Evolutionary conservation across 2,329 filamentous ascomycete genomes (phyloP).

Genomic region (Sordariomycetes sp.): DNA sequence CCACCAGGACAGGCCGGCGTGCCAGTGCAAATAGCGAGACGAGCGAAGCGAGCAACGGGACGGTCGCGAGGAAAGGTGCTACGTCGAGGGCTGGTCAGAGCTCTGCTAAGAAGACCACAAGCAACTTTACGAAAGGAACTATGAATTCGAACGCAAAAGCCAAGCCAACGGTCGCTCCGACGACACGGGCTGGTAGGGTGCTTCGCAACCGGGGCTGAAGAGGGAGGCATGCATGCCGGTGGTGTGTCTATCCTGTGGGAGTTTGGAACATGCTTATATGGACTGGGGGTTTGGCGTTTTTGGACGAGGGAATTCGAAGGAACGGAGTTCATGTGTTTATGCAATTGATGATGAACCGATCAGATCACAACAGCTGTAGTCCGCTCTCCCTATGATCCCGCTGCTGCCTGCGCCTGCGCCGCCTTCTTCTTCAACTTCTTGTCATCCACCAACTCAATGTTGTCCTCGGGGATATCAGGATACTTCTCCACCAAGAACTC

Average conservation of each 20-base stretch:
- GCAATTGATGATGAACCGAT: too few species aligned
- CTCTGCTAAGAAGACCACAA: slow-evolving; percentile 39
- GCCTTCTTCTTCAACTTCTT: slow-evolving; percentile 69
- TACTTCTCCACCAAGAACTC: slow-evolving; percentile 88
- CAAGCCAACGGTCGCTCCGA: slow-evolving; percentile 32
- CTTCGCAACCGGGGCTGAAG: slow-evolving; percentile 40
- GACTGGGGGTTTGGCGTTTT: not conserved
- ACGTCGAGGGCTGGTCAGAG: slow-evolving; percentile 24
- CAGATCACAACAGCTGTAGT: too few species aligned
- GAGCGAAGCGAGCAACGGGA: slow-evolving; percentile 55
- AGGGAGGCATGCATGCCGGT: not conserved
- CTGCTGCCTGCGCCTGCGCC: slow-evolving; percentile 4
- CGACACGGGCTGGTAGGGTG: slow-evolving; percentile 40
- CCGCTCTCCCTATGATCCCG: too few species aligned
- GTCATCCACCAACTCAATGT: slow-evolving; percentile 90
- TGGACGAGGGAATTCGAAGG: too few species aligned
- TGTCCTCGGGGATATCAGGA: slow-evolving; percentile 84
- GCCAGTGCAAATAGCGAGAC: slow-evolving; percentile 52
- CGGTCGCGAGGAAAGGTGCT: slow-evolving; percentile 49
- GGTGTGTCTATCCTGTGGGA: slow-evolving; percentile 2
- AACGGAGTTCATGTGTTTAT: too few species aligned
- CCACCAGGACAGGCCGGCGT: slow-evolving; percentile 40
- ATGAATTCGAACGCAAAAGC: slow-evolving; percentile 40
- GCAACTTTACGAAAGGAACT: slow-evolving; percentile 41
- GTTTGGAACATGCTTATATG: too few species aligned